phyloP scores from a whole-genome alignment of 805 yeast species.

The Lipomyces sp. region DNA sequence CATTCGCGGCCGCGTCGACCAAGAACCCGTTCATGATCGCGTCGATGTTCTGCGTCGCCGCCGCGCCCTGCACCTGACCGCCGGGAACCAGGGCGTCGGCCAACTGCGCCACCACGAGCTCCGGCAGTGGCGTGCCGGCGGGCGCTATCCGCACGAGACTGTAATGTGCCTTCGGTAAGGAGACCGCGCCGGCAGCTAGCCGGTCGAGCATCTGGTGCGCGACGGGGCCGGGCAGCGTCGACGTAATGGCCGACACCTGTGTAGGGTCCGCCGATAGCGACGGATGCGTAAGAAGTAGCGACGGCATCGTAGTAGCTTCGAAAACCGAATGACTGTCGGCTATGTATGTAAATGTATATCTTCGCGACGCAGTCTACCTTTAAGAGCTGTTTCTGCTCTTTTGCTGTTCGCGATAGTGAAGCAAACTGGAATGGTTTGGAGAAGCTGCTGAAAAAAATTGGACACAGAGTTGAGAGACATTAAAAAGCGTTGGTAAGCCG shows the following conservation, averaged over 20 bases:
- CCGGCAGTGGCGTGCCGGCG: conserved; percentile 27
- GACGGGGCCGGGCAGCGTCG: conserved; percentile 16
- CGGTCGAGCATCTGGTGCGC: conserved; percentile 42
- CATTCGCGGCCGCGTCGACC: conserved; percentile 33
- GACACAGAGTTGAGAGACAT: no score
- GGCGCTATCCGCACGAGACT: conserved; percentile 34
- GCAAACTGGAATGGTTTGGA: no score
- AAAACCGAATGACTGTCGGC: no score
- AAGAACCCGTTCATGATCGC: conserved; percentile 66
- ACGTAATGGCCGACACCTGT: conserved; percentile 17
- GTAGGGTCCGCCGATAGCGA: conserved; percentile 27
- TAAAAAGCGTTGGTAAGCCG: no score
- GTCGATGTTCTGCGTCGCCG: conserved; percentile 42
- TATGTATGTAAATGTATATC: no score
- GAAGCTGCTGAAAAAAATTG: no score
- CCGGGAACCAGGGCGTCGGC: conserved; percentile 34
- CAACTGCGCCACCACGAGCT: conserved; percentile 33
- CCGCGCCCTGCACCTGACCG: conserved; percentile 37
- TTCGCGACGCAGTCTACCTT: no score
- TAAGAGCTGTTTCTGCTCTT: no score
- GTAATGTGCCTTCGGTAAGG: conserved; percentile 34
- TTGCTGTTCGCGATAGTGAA: no score
- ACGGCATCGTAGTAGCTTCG: conserved; percentile 7
- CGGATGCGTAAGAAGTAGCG: conserved; percentile 27
- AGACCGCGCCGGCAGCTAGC: conserved; percentile 36